phyloP scores from a whole-genome alignment of 176 grass and related monocot genomes.

The Ampelocalamus luodianensis region DNA sequence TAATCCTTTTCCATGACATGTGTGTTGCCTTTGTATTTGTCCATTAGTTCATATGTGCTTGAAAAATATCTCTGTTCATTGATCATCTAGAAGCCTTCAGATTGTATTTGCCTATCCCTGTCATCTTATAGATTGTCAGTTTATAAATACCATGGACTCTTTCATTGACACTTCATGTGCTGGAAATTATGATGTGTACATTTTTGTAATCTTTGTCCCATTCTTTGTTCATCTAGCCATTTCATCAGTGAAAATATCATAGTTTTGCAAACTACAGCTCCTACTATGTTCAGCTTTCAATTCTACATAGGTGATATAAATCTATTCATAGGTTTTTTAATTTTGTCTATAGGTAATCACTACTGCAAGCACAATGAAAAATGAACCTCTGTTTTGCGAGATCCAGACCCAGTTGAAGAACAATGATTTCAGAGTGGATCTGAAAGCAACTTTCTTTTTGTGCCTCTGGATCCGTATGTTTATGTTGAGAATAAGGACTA shows the following conservation, averaged over 20 bases:
- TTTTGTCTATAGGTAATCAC: conserved; percentile 51
- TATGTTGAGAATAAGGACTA: no score
- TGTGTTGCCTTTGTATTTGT: neutral
- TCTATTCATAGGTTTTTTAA: conserved; percentile 4
- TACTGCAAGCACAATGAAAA: conserved; percentile 58
- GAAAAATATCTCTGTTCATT: neutral
- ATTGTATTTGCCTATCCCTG: neutral
- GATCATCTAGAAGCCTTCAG: no score
- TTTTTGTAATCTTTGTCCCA: neutral
- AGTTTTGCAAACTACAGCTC: neutral
- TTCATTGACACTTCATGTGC: neutral
- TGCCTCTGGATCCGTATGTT: no score
- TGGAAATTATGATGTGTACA: neutral
- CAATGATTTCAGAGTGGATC: conserved; percentile 58
- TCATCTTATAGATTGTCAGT: neutral
- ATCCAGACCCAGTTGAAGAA: conserved; percentile 64
- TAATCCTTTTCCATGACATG: neutral
- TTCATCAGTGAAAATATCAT: neutral
- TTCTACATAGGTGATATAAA: neutral
- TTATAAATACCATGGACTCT: neutral
- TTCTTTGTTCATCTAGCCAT: neutral
- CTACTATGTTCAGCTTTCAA: neutral
- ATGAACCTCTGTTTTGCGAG: conserved; percentile 60
- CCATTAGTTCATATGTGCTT: no score
- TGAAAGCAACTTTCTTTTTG: conserved; percentile 51